Conservation (phyloP, 495 filamentous ascomycete genomes). For the Talaromyces liani region DNA sequence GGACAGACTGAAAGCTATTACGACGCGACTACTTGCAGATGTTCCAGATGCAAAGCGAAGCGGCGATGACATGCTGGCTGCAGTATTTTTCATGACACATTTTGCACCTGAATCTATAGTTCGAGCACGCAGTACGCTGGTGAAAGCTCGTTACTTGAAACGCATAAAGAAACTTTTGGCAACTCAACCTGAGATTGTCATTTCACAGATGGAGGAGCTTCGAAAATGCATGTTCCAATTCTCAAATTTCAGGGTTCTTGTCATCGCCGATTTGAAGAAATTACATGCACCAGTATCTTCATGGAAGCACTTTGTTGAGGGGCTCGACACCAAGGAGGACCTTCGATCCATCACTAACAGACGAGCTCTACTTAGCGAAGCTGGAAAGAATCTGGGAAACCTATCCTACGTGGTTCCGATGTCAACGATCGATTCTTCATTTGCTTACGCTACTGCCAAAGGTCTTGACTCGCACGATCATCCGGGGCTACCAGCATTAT, state of each 20-base stretch:
- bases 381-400: constrained; percentile 64
- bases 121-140: constrained; percentile 72
- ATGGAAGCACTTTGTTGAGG: constrained; percentile 61
- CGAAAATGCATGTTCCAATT: constrained; percentile 65
- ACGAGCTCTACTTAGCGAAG: constrained; percentile 56
- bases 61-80: constrained; percentile 58
- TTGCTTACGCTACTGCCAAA: constrained; percentile 62
- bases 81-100: constrained; percentile 78
- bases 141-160: constrained; percentile 83
- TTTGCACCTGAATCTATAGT: constrained; percentile 63
- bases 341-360: constrained; percentile 54
- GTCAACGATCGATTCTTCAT: constrained; percentile 89
- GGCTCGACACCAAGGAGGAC: constrained; percentile 37
- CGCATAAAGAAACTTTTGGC: constrained; percentile 70
- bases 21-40: constrained; percentile 82
- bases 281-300: constrained; percentile 71
- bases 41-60: constrained; percentile 89
- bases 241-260: constrained; percentile 75
- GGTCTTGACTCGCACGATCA: constrained; percentile 71
- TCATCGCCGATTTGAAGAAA: constrained; percentile 74
- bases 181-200: constrained; percentile 60
- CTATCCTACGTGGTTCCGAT: constrained; percentile 79
- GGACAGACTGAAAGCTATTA: constrained; percentile 70
- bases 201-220: constrained; percentile 69
- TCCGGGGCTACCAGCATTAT: constrained; percentile 69